Conservation (phyloP, 1,139 yeast species). For the Suhomyces anneliseae region DNA sequence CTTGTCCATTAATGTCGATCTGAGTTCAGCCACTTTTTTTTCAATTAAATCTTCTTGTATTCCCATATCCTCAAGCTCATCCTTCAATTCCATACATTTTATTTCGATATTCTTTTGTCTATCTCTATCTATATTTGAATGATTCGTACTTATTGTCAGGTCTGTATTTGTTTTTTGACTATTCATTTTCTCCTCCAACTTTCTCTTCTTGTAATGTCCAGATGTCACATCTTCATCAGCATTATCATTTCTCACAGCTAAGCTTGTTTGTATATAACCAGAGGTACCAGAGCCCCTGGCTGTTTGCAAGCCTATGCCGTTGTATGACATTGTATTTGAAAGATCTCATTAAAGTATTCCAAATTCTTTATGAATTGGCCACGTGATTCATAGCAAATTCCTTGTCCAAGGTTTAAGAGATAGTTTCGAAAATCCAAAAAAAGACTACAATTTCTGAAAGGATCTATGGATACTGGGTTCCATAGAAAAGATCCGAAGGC, state of each 20-base stretch:
- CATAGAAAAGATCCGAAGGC: too few species aligned
- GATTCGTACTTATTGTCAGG: conserved; percentile 5
- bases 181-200: conserved; percentile 15
- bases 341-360: too few species aligned
- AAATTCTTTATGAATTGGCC: too few species aligned
- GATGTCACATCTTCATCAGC: conserved; percentile 11
- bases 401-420: too few species aligned
- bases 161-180: conserved; percentile 11
- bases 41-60: conserved; percentile 29
- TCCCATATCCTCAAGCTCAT: conserved; percentile 53
- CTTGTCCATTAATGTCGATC: not conserved
- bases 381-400: too few species aligned
- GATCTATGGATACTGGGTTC: too few species aligned
- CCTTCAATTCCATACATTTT: conserved; percentile 55
- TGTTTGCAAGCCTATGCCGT: conserved; percentile 64
- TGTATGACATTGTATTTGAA: conserved; percentile 51
- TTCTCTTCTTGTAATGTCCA: conserved; percentile 16
- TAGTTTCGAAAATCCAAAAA: too few species aligned
- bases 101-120: conserved; percentile 51
- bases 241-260: conserved; percentile 26
- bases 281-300: conserved; percentile 75
- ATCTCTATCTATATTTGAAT: conserved; percentile 39
- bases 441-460: too few species aligned
- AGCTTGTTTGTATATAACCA: conserved; percentile 61
- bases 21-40: conserved; percentile 22